Base-by-base conservation (phyloP, 495 filamentous ascomycete species). In the Penicillium paxilli region DNA sequence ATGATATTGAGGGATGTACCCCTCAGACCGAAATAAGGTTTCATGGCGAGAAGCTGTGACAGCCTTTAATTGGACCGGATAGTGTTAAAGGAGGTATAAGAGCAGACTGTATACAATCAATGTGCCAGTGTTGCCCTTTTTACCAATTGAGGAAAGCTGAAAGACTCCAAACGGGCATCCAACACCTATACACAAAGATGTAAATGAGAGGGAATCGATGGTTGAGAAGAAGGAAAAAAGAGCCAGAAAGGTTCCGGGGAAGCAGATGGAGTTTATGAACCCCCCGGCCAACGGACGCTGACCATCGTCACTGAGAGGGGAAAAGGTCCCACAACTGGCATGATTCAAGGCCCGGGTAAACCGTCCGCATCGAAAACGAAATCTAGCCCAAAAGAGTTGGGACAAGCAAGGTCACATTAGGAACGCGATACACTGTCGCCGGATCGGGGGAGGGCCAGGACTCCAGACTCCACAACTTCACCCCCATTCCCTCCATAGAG, bases 1-100 rank as follows among this genome's bases (percentile, higher is more conserved):
- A 83, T 83, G 59, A 83, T 77, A 58, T 88, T 87, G 41, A 90
- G 80, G 68, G 70, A 71, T 23, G 75, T 68, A 70, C 87, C 87
- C 52, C 77, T 75, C 54, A 89, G 79, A 60, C 87, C 87, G 49
- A 87, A 83, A 59, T 80, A 88, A 12, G 53, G 55, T 46, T 64
- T 61, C 60, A 66, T 66, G 25, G 35, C n/a, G n/a, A n/a, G n/a
- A n/a, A n/a, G n/a, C n/a, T n/a, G n/a, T 57, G 60, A 51, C 52
- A 47, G 42, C 5, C 49, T 22, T 21, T 9, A 37, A 16, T 44
- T 20, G 22, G 30, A 21, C 14, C 19, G 14, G 22, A 24, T 11
- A 26, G 23, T 8, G n/a, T n/a, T n/a, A n/a, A n/a, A 21, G 33
- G 2, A 32, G 41, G n/a, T 7, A 35, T n/a, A 21, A 56, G 12